Evolutionary conservation across 1,284 basidiomycete species (phyloP).

Genomic region (Ustilago crameri): DNA sequence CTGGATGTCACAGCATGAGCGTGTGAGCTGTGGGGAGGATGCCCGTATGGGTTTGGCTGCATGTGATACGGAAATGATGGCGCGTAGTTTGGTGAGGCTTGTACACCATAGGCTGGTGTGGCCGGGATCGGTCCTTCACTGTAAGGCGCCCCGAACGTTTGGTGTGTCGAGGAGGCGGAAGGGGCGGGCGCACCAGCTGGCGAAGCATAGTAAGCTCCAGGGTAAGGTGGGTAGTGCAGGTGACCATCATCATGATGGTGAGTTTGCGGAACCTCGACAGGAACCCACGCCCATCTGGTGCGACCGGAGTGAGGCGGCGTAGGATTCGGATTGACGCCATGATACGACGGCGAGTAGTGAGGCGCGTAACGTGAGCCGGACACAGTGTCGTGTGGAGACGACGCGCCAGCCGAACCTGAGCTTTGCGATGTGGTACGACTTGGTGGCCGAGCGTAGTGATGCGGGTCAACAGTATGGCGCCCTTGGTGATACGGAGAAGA

Average conservation of each 20-base stretch:
- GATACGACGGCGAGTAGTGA: conserved; percentile 29
- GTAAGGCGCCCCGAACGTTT: conserved; percentile 20
- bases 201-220: conserved; percentile 16
- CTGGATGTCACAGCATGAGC: conserved; percentile 6
- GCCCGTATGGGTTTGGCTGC: conserved; percentile 18
- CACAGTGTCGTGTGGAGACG: conserved; percentile 14
- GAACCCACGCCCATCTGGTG: conserved; percentile 53
- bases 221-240: conserved; percentile 35
- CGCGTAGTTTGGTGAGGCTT: conserved; percentile 16
- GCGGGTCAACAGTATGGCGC: conserved; percentile 12
- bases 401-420: conserved; percentile 16
- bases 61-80: conserved; percentile 16
- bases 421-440: conserved; percentile 27
- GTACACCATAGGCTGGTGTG: conserved; percentile 13
- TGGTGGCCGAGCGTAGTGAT: conserved; percentile 15
- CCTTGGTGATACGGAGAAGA: conserved; percentile 11
- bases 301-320: conserved; percentile 23
- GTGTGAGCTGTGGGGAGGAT: conserved; percentile 17
- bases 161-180: conserved; percentile 14
- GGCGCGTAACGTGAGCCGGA: conserved; percentile 14
- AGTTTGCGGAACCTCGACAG: conserved; percentile 38
- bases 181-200: conserved; percentile 12
- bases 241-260: conserved; percentile 34
- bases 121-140: conserved; percentile 9
- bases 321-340: conserved; percentile 25